Base-by-base conservation (phyloP, 192 early-diverging fungal genomes). In the Coemansia sp. region DNA sequence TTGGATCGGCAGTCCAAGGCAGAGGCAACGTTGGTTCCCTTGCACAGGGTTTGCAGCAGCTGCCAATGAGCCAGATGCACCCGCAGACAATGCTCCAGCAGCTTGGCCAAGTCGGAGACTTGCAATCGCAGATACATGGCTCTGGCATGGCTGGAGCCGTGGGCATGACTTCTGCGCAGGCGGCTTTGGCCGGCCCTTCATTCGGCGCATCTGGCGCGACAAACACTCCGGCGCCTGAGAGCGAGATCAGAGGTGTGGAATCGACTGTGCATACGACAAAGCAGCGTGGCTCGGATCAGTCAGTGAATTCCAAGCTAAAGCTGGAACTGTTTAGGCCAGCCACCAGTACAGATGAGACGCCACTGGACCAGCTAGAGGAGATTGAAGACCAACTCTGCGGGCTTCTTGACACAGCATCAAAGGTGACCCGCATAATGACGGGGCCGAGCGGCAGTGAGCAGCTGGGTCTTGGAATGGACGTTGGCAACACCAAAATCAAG, bases 361-460 rank as follows among this genome's bases (percentile, higher is more conserved):
- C 72, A 5, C 23, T 80, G 23, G 67, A 65, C 4, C 69, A 68
- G 63, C 72, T 80, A 3, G 78, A 80, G 58, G 59, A 61, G 41
- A 75, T 80, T 36, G 78, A 80, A 53, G 41, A 38, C 1, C 64
- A 71, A 63, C 66, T 80, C 34, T 80, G 78, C 41, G 58, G 58
- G 49, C 57, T 80, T n/a, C 72, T 80, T 14, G 41, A 45, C 51
- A 68, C 63, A 4, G 77, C 77, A 35, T 74, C 77, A 8, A 65
- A 48, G 15, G 72, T 72, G 4, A 71, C 71, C 41, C 52, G 69
- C 2, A 80, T 80, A 60, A 45, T 80, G 64, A 63, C 68, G 12
- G 77, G 71, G 23, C 66, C 71, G n/a, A 46, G 57, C 48, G 63
- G 56, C 36, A 46, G 20, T 3, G 57, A 59, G 57, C 62, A 67